Percentiles rank a stretch among this genome's conserved stretches.
Evolutionary conservation across 1,139 yeast genomes (phyloP).

Genomic region (Taphrina betulina): DNA sequence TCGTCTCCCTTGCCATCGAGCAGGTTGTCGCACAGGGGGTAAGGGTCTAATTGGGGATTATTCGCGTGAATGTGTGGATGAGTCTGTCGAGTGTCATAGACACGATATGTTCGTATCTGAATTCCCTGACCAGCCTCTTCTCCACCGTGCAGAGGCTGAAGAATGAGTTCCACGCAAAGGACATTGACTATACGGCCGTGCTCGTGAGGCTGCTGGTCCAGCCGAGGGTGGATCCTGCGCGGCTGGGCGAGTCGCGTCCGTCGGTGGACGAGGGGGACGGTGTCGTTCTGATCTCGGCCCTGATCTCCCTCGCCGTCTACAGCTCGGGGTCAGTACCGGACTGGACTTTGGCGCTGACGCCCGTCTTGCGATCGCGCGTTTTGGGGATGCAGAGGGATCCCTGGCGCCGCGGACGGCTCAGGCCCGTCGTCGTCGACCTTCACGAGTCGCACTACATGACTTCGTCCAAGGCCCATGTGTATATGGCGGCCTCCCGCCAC

Average conservation of each 20-base stretch:
- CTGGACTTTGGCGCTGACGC: slow-evolving; percentile 3
- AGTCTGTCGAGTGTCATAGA: slow-evolving; percentile 17
- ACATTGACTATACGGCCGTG: slow-evolving; percentile 11
- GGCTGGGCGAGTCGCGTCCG: slow-evolving; percentile 9
- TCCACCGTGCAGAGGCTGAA: slow-evolving; percentile 26
- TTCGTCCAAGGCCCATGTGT: slow-evolving; percentile 18
- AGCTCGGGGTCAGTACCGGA: background rate
- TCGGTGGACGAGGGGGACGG: background rate
- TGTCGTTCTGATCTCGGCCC: slow-evolving; percentile 5
- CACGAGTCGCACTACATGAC: slow-evolving; percentile 27
- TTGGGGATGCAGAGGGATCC: background rate
- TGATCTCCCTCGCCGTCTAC: slow-evolving; percentile 21
- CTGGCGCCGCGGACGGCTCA: slow-evolving; percentile 10
- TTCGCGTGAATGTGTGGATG: no score
- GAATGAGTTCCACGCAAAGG: slow-evolving; percentile 21
- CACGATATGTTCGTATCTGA: slow-evolving; percentile 17
- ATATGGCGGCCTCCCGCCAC: slow-evolving; percentile 5
- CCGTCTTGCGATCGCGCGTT: background rate
- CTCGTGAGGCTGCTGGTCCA: slow-evolving; percentile 1
- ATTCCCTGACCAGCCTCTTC: slow-evolving; percentile 16
- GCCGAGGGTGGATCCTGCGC: slow-evolving; percentile 5
- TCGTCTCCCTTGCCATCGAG: no score
- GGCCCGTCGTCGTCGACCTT: slow-evolving; percentile 2
- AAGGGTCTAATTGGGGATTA: no score
- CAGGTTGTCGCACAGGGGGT: no score